Conservation (phyloP, 371 early-diverging fungal genomes). For the Lichtheimia hyalospora region DNA sequence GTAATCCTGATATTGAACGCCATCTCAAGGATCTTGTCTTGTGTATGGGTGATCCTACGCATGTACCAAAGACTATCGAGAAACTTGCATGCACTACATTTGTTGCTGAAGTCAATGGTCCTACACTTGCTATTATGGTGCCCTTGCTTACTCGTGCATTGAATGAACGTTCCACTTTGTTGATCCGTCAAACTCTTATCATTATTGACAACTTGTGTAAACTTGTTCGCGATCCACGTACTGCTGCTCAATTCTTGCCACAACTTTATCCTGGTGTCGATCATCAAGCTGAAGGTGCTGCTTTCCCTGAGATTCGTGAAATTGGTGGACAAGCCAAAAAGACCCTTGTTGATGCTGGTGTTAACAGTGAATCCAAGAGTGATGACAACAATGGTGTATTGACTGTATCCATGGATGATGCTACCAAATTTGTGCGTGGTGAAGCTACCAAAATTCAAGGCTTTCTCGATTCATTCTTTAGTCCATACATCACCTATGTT, state of each 20-base stretch:
- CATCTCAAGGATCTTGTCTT: slow-evolving; percentile 67
- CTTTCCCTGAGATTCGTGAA: slow-evolving; percentile 64
- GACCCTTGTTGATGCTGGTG: slow-evolving; percentile 61
- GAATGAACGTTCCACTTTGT: slow-evolving; percentile 55
- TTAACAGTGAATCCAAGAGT: slow-evolving; percentile 29
- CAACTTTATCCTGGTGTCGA: slow-evolving; percentile 70
- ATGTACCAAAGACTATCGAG: slow-evolving; percentile 67
- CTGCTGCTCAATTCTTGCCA: slow-evolving; percentile 64
- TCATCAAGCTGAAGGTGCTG: slow-evolving; percentile 58
- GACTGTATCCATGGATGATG: slow-evolving; percentile 36
- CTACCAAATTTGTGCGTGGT: slow-evolving; percentile 40
- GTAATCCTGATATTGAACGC: slow-evolving; percentile 75
- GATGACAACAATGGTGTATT: slow-evolving; percentile 26
- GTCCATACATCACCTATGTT: slow-evolving; percentile 42
- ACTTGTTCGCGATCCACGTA: slow-evolving; percentile 62
- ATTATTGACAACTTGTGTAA: slow-evolving; percentile 66
- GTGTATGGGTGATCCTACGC: slow-evolving; percentile 75
- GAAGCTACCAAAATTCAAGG: slow-evolving; percentile 50
- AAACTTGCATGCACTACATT: slow-evolving; percentile 79
- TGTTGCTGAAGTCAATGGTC: slow-evolving; percentile 78
- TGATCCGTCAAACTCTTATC: slow-evolving; percentile 60
- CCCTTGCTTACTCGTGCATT: slow-evolving; percentile 66
- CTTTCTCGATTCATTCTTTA: slow-evolving; percentile 58
- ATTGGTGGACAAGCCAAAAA: slow-evolving; percentile 58
- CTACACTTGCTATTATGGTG: slow-evolving; percentile 79